phyloP scores from a whole-genome alignment of 768 basidiomycete genomes.

The Termitomyces heimii region DNA sequence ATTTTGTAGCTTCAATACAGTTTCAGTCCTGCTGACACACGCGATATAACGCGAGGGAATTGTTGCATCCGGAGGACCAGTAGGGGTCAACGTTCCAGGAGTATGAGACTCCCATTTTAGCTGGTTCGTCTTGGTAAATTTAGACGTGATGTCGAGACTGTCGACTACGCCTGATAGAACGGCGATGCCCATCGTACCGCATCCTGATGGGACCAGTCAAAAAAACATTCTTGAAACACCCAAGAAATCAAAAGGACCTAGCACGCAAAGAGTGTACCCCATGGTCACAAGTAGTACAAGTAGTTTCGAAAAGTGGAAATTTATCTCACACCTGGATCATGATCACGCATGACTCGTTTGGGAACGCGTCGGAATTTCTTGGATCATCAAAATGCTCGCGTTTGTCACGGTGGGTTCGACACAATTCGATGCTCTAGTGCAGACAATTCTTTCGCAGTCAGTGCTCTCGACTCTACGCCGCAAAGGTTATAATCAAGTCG shows the following conservation, averaged over 20 bases:
- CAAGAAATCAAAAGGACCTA: conserved; percentile 44
- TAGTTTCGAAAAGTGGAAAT: not conserved
- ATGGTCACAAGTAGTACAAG: conserved; percentile 34
- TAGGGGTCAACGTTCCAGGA: conserved; percentile 71
- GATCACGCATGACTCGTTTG: conserved; percentile 13
- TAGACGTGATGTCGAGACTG: conserved; percentile 54
- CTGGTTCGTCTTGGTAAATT: conserved; percentile 14
- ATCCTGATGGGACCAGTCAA: conserved; percentile 49
- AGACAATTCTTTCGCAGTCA: conserved; percentile 47
- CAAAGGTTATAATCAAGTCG: conserved; percentile 53
- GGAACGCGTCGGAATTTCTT: conserved; percentile 11
- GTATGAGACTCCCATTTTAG: conserved; percentile 41
- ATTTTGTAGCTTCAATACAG: conserved; percentile 56
- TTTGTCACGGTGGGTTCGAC: conserved; percentile 93
- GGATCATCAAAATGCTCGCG: conserved; percentile 31
- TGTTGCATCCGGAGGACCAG: conserved; percentile 53
- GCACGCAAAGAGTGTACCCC: conserved; percentile 90
- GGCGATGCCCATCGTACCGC: conserved; percentile 98
- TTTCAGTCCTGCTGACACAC: conserved; percentile 78
- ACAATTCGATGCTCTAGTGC: conserved; percentile 70
- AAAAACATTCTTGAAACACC: conserved; percentile 2
- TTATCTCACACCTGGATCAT: conserved; percentile 8
- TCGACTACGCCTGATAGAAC: conserved; percentile 89
- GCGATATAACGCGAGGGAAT: conserved; percentile 79
- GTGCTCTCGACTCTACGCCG: conserved; percentile 48